These are phyloP conservation scores for Pontederia crassipes DNA, from an alignment of 176 grass and related monocot species.

Conservation along the genomic window DNA sequence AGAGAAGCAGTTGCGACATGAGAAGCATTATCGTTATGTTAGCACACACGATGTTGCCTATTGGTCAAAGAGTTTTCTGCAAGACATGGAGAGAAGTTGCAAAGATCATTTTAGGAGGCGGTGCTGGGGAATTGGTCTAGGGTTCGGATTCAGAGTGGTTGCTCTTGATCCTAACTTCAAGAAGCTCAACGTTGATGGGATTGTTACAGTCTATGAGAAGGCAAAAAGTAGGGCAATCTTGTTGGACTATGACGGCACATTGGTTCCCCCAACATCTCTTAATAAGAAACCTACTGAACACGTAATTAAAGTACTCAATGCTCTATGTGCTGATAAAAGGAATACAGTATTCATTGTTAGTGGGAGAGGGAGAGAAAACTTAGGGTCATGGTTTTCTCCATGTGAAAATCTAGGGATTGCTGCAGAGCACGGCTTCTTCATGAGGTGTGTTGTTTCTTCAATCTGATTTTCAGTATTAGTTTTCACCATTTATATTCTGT, in stretches of 20 bases:
- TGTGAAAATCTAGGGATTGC: slow-evolving; percentile 72
- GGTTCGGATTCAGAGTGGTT: slow-evolving; percentile 92
- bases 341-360: slow-evolving; percentile 75
- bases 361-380: slow-evolving; percentile 50
- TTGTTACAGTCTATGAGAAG: slow-evolving; percentile 55
- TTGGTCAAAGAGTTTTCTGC: slow-evolving; percentile 71
- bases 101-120: slow-evolving; percentile 82
- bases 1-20: slow-evolving; percentile 88
- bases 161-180: slow-evolving; percentile 84
- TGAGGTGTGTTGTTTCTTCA: slow-evolving; percentile 42
- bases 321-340: slow-evolving; percentile 56
- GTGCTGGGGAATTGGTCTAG: slow-evolving; percentile 92
- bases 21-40: slow-evolving; percentile 92
- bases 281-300: slow-evolving; percentile 47
- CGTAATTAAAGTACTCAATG: slow-evolving; percentile 64
- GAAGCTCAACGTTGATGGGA: slow-evolving; percentile 77
- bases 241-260: slow-evolving; percentile 86
- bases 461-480: not conserved
- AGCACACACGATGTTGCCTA: slow-evolving; percentile 80
- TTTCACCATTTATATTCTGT: not conserved
- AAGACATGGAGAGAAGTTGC: slow-evolving; percentile 72
- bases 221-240: slow-evolving; percentile 68
- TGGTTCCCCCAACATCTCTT: slow-evolving; percentile 60
- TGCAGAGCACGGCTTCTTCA: slow-evolving; percentile 80
- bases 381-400: slow-evolving; percentile 58